Evolutionary conservation across 1,139 yeast species (phyloP).

Genomic region (Yamadazyma dushanensis): DNA sequence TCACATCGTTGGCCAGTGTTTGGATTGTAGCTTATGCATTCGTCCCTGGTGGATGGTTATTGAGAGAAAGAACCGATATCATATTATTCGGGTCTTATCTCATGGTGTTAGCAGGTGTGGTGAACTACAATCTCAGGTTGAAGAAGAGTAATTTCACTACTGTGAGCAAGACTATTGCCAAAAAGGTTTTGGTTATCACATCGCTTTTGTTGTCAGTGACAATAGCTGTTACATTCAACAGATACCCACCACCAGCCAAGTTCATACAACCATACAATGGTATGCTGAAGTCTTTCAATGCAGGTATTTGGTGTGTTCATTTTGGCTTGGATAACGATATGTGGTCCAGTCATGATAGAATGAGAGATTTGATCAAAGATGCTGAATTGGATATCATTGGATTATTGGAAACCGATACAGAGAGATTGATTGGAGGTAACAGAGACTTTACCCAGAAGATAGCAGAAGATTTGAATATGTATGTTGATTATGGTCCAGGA

Average conservation of each 20-base stretch:
- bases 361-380: slow-evolving; percentile 79
- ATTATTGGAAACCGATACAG: slow-evolving; percentile 87
- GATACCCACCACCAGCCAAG: slow-evolving; percentile 53
- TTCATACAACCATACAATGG: slow-evolving; percentile 70
- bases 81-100: slow-evolving; percentile 48
- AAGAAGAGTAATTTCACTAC: slow-evolving; percentile 21
- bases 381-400: slow-evolving; percentile 92
- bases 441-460: slow-evolving; percentile 89
- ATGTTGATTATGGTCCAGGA: slow-evolving; percentile 96
- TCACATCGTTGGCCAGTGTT: slow-evolving; percentile 75
- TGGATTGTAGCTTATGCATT: slow-evolving; percentile 99
- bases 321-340: slow-evolving; percentile 95
- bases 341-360: slow-evolving; percentile 96
- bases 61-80: slow-evolving; percentile 86
- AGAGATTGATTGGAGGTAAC: slow-evolving; percentile 91
- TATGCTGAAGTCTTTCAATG: slow-evolving; percentile 67
- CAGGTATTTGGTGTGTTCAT: slow-evolving; percentile 98
- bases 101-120: slow-evolving; percentile 46
- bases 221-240: slow-evolving; percentile 47
- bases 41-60: slow-evolving; percentile 88
- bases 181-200: slow-evolving; percentile 25
- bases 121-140: slow-evolving; percentile 32
- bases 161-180: slow-evolving; percentile 21
- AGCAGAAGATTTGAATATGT: slow-evolving; percentile 93
- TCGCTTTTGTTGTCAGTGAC: slow-evolving; percentile 34